A percentile compares a stretch with the other conserved stretches of the same genome.
These are phyloP conservation scores for Leptosphaerulina australis DNA, from an alignment of 2,329 filamentous ascomycete species.

Conservation along the genomic window DNA sequence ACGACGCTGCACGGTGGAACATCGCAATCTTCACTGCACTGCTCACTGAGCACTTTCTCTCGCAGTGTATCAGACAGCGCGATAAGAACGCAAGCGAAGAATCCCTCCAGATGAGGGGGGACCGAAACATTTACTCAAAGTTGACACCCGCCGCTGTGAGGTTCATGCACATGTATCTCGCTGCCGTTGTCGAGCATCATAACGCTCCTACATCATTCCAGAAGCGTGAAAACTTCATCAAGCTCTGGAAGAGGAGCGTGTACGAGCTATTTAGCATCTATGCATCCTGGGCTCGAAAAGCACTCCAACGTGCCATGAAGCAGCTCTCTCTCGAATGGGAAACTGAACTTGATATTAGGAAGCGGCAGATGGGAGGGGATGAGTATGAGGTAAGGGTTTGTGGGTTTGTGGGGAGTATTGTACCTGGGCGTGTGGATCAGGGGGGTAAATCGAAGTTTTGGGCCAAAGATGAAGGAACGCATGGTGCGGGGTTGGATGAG, in stretches of 20 bases:
- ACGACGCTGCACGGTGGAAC: constrained; percentile 33
- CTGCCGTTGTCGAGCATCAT: constrained; percentile 31
- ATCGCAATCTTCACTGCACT: constrained; percentile 27
- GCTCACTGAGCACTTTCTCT: constrained; percentile 7
- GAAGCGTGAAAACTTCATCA: constrained; percentile 24
- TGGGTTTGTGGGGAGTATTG: constrained; percentile 23
- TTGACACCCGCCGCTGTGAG: constrained; percentile 5
- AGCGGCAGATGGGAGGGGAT: background rate
- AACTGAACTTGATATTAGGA: constrained; percentile 7
- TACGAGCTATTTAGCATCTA: constrained; percentile 22
- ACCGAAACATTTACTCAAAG: too few species aligned
- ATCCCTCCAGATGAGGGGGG: too few species aligned
- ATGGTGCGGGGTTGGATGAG: background rate
- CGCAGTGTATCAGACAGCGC: background rate
- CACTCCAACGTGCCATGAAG: constrained; percentile 25
- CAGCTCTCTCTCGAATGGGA: constrained; percentile 20
- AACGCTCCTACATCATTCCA: constrained; percentile 19
- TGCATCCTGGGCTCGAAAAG: constrained; percentile 20
- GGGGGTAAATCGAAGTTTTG: background rate
- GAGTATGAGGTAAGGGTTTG: background rate
- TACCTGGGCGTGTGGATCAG: constrained; percentile 21
- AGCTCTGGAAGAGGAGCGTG: constrained; percentile 16
- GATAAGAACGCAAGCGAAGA: too few species aligned
- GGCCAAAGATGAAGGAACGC: too few species aligned
- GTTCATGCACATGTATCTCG: constrained; percentile 29